These are phyloP conservation scores for Aristolochia fimbriata DNA, from an alignment of 164 flowering plant species.

Conservation along the genomic window DNA sequence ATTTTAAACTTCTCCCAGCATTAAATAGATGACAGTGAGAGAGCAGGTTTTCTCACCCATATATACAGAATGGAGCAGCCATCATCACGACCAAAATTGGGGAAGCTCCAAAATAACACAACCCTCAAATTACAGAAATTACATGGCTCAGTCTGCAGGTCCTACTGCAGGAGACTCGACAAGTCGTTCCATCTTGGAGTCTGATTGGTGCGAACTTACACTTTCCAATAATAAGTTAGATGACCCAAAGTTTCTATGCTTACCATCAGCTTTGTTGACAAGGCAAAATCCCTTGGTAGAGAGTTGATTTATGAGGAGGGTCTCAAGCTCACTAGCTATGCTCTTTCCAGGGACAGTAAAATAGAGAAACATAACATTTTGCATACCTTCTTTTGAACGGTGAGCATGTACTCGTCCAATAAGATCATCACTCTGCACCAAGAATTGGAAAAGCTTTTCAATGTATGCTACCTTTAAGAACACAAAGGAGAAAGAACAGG, in stretches of 20 bases:
- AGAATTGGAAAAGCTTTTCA: background rate
- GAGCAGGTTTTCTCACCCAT: no score
- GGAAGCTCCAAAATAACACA: no score
- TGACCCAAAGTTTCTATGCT: constrained; percentile 85
- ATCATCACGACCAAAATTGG: no score
- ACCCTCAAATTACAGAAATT: no score
- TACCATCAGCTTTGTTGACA: constrained; percentile 78
- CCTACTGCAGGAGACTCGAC: no score
- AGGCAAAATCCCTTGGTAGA: constrained; percentile 58
- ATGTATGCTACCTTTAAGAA: no score
- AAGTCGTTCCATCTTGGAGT: no score
- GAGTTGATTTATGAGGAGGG: constrained; percentile 85
- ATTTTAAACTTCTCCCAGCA: no score
- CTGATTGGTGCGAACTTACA: constrained; percentile 21
- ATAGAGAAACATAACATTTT: constrained; percentile 52
- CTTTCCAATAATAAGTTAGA: constrained; percentile 24
- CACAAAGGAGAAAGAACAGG: no score
- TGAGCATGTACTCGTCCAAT: constrained; percentile 73
- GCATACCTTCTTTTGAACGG: constrained; percentile 70
- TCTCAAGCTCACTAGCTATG: constrained; percentile 80
- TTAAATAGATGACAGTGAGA: no score
- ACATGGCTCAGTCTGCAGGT: no score
- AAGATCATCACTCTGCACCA: constrained; percentile 79
- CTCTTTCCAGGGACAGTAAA: constrained; percentile 81
- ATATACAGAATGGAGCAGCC: no score